Evolutionary conservation across 176 grass and related monocot species (phyloP).

Genomic region (Thalia dealbata): DNA sequence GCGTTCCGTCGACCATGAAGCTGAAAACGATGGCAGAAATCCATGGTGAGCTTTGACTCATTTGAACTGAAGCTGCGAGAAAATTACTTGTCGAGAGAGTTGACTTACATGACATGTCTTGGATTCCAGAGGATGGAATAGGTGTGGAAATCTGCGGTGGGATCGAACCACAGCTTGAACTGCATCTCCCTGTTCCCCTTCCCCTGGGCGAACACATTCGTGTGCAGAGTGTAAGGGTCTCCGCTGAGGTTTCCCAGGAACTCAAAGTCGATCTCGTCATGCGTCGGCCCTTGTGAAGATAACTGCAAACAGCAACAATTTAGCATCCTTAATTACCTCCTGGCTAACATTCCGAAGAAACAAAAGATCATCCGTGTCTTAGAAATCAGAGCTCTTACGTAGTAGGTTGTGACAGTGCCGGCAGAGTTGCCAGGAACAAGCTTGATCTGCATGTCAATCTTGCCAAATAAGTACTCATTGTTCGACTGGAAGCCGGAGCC

Average conservation of each 20-base stretch:
- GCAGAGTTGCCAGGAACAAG: constrained; percentile 4
- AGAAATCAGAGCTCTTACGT: not conserved
- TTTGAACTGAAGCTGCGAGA: not conserved
- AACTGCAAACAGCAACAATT: not conserved
- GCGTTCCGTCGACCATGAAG: not conserved
- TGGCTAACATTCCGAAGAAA: not conserved
- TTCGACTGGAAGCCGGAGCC: constrained; percentile 1
- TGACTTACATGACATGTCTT: constrained; percentile 1
- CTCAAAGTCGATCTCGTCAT: constrained; percentile 3
- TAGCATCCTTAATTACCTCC: not conserved
- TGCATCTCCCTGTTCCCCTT: constrained; percentile 7
- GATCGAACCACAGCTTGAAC: constrained; percentile 11
- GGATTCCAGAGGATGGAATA: constrained; percentile 5
- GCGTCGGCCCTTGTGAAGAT: not conserved
- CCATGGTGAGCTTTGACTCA: not conserved
- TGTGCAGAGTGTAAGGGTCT: constrained; percentile 2
- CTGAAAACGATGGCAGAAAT: not conserved
- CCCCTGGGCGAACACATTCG: not conserved
- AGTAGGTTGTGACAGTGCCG: constrained; percentile 2
- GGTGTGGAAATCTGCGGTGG: not conserved
- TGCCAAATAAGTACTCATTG: constrained; percentile 2
- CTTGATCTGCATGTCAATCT: constrained; percentile 10
- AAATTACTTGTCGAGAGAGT: not conserved
- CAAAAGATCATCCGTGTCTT: not conserved
- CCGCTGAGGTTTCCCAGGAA: constrained; percentile 6